These are phyloP conservation scores for Leucosporidium yakuticum DNA, from an alignment of 768 basidiomycete genomes.

Conservation along the genomic window DNA sequence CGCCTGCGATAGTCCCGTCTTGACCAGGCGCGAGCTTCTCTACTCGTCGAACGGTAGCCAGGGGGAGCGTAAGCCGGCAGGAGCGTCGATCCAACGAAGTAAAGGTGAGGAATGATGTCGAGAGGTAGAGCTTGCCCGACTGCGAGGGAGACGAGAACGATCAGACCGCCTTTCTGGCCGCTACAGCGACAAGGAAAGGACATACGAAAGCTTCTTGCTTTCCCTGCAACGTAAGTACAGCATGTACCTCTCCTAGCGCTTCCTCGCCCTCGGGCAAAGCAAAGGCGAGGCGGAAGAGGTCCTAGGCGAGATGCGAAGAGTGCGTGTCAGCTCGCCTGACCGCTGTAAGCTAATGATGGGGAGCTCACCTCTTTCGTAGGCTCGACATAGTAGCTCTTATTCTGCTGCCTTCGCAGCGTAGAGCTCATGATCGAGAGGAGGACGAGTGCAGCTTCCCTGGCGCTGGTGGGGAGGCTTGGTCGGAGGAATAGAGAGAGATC, in stretches of 20 bases:
- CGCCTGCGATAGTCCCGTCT: conserved; percentile 58
- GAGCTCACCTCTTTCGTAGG: conserved; percentile 13
- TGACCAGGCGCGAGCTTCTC: conserved; percentile 76
- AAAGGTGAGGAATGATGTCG: conserved; percentile 86
- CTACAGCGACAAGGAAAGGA: not conserved
- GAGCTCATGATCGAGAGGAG: not conserved
- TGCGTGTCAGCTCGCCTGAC: no score
- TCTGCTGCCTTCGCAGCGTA: conserved; percentile 18
- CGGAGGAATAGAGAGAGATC: no score
- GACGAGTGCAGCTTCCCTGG: not conserved
- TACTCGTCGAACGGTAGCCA: conserved; percentile 86
- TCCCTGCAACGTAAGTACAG: conserved; percentile 33
- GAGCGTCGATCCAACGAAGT: conserved; percentile 85
- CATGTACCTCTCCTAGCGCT: conserved; percentile 36
- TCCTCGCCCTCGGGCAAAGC: conserved; percentile 35
- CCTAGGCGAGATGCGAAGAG: conserved; percentile 7
- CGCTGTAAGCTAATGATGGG: no score
- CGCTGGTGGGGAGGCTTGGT: no score
- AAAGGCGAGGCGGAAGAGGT: conserved; percentile 35
- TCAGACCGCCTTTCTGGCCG: not conserved
- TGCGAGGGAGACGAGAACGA: conserved; percentile 39
- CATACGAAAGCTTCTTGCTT: conserved; percentile 37
- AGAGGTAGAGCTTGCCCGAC: conserved; percentile 85
- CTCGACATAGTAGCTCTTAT: conserved; percentile 6
- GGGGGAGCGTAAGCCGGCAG: conserved; percentile 80